These are phyloP conservation scores for Ustilago tritici DNA, from an alignment of 1,284 basidiomycete species.

Conservation along the genomic window DNA sequence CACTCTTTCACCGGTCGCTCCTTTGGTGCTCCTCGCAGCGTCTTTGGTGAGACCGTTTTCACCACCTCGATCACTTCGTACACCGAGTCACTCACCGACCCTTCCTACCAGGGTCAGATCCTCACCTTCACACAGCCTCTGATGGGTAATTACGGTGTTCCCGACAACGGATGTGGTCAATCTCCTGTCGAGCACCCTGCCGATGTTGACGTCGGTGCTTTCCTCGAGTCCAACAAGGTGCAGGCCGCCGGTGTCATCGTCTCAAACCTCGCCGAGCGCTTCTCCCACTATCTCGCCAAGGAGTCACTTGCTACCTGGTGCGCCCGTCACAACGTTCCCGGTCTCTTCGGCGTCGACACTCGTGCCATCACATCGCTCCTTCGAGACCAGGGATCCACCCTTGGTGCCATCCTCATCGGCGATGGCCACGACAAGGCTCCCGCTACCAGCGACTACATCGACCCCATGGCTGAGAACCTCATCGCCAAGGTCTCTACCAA, in stretches of 20 bases:
- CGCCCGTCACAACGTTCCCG: slow-evolving; percentile 87
- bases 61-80: slow-evolving; percentile 99
- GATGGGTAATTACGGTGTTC: slow-evolving; percentile 99
- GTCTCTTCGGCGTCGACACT: slow-evolving; percentile 95
- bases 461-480: slow-evolving; percentile 90
- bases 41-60: slow-evolving; percentile 97
- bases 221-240: slow-evolving; percentile 86
- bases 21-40: slow-evolving; percentile 88
- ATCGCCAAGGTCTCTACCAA: slow-evolving; percentile 92
- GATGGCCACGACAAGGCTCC: slow-evolving; percentile 77
- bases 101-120: slow-evolving; percentile 97
- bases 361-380: slow-evolving; percentile 93
- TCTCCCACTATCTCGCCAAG: slow-evolving; percentile 92
- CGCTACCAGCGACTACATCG: slow-evolving; percentile 74
- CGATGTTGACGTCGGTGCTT: slow-evolving; percentile 71
- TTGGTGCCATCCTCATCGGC: slow-evolving; percentile 89
- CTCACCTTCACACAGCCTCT: slow-evolving; percentile 98
- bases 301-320: slow-evolving; percentile 96
- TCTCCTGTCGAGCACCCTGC: slow-evolving; percentile 73
- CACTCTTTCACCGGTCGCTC: slow-evolving; percentile 88
- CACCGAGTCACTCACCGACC: slow-evolving; percentile 99
- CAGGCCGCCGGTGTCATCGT: slow-evolving; percentile 95
- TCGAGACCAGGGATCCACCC: slow-evolving; percentile 95
- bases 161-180: slow-evolving; percentile 75
- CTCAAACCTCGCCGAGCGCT: slow-evolving; percentile 91